phyloP scores from a whole-genome alignment of 2,329 filamentous ascomycete genomes.

The Chaetomiaceae sp. region DNA sequence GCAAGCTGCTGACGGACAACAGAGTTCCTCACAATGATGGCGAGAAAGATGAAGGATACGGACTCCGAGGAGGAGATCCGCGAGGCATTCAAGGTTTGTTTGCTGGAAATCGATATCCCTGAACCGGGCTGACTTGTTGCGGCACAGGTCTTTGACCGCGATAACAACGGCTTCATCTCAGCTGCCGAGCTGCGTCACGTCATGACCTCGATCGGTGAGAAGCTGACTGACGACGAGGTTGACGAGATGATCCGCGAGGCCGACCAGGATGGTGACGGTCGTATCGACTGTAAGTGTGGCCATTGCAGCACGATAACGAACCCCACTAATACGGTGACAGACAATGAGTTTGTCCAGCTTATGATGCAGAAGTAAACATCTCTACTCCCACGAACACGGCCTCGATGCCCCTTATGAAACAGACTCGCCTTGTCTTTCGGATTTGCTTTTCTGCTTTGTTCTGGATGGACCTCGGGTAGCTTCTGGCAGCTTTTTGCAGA shows the following conservation, averaged over 20 bases:
- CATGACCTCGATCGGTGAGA: constrained; percentile 90
- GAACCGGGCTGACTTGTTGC: constrained; percentile 17
- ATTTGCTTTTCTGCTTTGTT: constrained; percentile 21
- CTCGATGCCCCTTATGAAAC: constrained; percentile 15
- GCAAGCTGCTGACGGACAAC: constrained; percentile 29
- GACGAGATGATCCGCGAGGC: constrained; percentile 92
- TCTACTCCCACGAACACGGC: constrained; percentile 11
- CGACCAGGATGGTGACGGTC: constrained; percentile 82
- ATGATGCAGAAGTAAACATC: constrained; percentile 85
- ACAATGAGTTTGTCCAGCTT: constrained; percentile 90
- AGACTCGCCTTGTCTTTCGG: constrained; percentile 18
- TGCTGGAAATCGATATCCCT: no score
- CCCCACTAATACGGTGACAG: constrained; percentile 40
- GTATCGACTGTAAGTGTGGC: constrained; percentile 72
- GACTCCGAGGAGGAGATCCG: constrained; percentile 88
- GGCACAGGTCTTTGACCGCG: constrained; percentile 71
- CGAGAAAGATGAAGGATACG: constrained; percentile 90
- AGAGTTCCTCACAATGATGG: constrained; percentile 95
- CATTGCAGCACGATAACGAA: neutral
- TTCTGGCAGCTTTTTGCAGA: constrained; percentile 13
- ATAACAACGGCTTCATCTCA: constrained; percentile 90
- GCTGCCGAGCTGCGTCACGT: constrained; percentile 83
- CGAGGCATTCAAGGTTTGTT: constrained; percentile 74
- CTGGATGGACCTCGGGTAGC: constrained; percentile 22
- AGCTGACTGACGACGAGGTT: constrained; percentile 84